phyloP scores from a whole-genome alignment of 2,329 filamentous ascomycete genomes.

The Paraconiothyrium sp. region DNA sequence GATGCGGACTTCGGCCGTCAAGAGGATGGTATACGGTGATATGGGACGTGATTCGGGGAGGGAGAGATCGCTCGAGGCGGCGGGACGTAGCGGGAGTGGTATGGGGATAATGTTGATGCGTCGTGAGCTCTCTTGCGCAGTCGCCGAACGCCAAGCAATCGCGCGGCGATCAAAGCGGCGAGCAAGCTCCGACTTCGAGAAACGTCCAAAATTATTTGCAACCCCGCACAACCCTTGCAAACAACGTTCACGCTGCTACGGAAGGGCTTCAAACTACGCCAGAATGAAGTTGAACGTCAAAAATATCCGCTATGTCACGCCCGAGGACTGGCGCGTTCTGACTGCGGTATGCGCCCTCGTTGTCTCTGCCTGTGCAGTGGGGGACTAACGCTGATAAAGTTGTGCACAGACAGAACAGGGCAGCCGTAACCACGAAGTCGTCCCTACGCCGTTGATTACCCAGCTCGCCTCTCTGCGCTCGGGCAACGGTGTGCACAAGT shows the following conservation, averaged over 20 bases:
- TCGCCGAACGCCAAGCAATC: constrained; percentile 31
- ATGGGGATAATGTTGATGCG: constrained; percentile 39
- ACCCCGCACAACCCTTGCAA: constrained; percentile 20
- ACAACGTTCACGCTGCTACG: constrained; percentile 10
- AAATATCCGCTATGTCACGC: constrained; percentile 87
- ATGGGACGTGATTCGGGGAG: constrained; percentile 19
- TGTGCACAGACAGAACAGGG: constrained; percentile 81
- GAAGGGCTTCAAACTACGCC: constrained; percentile 18
- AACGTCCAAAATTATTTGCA: constrained; percentile 36
- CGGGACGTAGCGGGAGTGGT: constrained; percentile 26
- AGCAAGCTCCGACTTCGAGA: constrained; percentile 26
- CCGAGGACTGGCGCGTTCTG: constrained; percentile 95
- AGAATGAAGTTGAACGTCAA: constrained; percentile 95
- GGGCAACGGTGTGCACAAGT: constrained; percentile 80
- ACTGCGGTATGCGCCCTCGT: constrained; percentile 71
- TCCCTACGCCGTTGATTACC: constrained; percentile 88
- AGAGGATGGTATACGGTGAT: constrained; percentile 12
- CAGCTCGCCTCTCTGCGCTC: constrained; percentile 80
- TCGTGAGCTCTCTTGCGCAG: constrained; percentile 36
- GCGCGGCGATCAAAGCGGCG: constrained; percentile 27
- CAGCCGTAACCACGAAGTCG: constrained; percentile 95
- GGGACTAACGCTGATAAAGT: constrained; percentile 50
- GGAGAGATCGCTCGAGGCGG: constrained; percentile 22
- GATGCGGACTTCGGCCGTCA: constrained; percentile 16
- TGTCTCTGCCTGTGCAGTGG: constrained; percentile 32